A percentile compares a stretch with the other conserved stretches of the same genome.
Evolutionary conservation across 2,329 filamentous ascomycete genomes (phyloP).

Genomic region (Neofusicoccum parvum): DNA sequence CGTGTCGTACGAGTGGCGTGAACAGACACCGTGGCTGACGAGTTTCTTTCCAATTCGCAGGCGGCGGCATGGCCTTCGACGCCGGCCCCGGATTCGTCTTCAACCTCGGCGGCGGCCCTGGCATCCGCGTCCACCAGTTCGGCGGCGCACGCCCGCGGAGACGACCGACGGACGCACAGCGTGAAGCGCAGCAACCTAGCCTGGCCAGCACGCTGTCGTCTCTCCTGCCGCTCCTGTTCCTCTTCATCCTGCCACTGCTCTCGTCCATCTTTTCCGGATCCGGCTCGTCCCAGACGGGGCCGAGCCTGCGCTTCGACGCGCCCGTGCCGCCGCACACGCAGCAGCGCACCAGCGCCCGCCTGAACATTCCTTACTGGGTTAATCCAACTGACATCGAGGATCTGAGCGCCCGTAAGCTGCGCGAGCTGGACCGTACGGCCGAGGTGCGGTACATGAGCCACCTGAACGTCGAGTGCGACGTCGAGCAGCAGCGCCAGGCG

Average conservation of each 20-base stretch:
- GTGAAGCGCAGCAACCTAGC: conserved; percentile 55
- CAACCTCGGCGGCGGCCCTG: conserved; percentile 88
- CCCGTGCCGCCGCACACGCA: conserved; percentile 72
- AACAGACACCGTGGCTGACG: not conserved
- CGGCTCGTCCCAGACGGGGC: conserved; percentile 58
- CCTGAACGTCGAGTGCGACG: conserved; percentile 72
- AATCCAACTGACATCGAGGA: conserved; percentile 75
- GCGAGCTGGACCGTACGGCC: conserved; percentile 73
- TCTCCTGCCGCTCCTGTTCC: conserved; percentile 82
- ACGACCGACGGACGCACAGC: conserved; percentile 63
- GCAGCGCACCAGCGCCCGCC: conserved; percentile 68
- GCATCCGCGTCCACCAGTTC: conserved; percentile 93
- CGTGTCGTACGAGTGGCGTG: not conserved
- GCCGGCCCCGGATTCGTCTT: conserved; percentile 89
- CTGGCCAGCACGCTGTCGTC: conserved; percentile 63
- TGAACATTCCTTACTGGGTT: conserved; percentile 82
- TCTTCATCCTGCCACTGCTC: conserved; percentile 78
- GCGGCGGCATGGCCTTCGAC: conserved; percentile 65
- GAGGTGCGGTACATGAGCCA: conserved; percentile 72
- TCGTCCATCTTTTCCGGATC: conserved; percentile 72
- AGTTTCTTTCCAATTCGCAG: not conserved
- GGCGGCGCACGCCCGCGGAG: conserved; percentile 76
- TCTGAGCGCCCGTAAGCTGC: conserved; percentile 69
- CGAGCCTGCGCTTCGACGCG: conserved; percentile 74
- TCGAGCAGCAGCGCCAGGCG: conserved; percentile 67